Evolutionary conservation across 164 flowering plant genomes (phyloP), one percentile per base, ranked within the genome.

Genomic region (Magnolia changhungtana): DNA sequence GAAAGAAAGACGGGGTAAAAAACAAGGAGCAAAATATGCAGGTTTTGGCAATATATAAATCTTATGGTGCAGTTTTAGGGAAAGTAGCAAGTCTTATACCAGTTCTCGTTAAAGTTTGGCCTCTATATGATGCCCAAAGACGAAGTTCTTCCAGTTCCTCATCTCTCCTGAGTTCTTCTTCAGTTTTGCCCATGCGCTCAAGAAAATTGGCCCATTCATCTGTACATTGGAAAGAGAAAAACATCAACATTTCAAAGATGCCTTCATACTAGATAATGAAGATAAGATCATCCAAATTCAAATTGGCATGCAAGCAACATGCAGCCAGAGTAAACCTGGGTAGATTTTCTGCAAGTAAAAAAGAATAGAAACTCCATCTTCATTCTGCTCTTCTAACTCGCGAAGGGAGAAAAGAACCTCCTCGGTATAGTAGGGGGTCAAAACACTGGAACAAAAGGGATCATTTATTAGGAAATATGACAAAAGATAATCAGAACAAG

Each of bases 171-270:
- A 91, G 88, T 24, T 88, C 94, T 50, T 92, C 96, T 76, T 94
- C 97, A 65, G 51, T 86, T 51, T 5, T 29, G 83, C 78, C 78
- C 24, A 87, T 86, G n/a, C 99, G 87, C 86, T 94, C 87, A 76
- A 92, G 92, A 79, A 96, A 96, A 81, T 94, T 96, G 63, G 67
- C 88, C 99, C 99, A 96, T 83, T 96, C 98, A 87, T 96, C 99
- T 96, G 87, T 24, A 74, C 31, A 50, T 74, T 72, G 61, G 63
- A 67, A 18, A 67, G 50, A 23, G 13, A 10, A 9, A 24, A 24
- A 16, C 23, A 29, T 24, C 16, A 1, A 18, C 16, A 29, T 29
- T 29, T 31, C 50, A 14, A 19, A 31, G 14, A 68, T 31, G 50
- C 50, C 5, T 6, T 29, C 50, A 27, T 19, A 37, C 7, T 68